Evolutionary conservation across 139 green algal species (phyloP).

Genomic region (Prasinococcaceae sp.): DNA sequence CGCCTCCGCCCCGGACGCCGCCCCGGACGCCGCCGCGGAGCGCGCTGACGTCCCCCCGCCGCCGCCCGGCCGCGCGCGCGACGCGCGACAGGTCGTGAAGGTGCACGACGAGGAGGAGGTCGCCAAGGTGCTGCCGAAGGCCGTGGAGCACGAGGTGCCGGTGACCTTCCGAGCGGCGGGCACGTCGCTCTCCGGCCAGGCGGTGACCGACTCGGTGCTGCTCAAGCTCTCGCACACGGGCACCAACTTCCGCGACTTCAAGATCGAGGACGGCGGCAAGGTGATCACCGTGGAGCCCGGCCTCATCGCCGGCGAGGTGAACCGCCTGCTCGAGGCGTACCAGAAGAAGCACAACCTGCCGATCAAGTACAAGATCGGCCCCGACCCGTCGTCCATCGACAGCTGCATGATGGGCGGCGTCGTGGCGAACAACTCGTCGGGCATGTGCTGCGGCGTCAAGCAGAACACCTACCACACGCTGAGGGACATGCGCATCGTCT

Average conservation of each 20-base stretch:
- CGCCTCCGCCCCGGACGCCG: too few relatives aligned
- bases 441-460: conserved; percentile 94
- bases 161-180: conserved; percentile 90
- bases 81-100: too few relatives aligned
- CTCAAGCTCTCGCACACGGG: conserved; percentile 90
- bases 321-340: conserved; percentile 66
- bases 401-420: conserved; percentile 82
- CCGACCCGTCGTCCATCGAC: conserved; percentile 90
- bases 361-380: conserved; percentile 94
- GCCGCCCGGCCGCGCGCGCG: too few relatives aligned
- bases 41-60: too few relatives aligned
- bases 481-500: conserved; percentile 78
- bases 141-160: conserved; percentile 63
- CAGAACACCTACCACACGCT: conserved; percentile 45
- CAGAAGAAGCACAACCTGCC: conserved; percentile 41
- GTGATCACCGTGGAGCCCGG: conserved; percentile 86
- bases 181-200: conserved; percentile 77
- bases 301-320: conserved; percentile 88
- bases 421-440: conserved; percentile 91
- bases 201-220: conserved; percentile 84
- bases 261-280: conserved; percentile 76
- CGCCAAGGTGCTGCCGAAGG: conserved; percentile 65
- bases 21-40: too few relatives aligned
- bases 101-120: conserved; percentile 80
- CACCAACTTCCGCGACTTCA: conserved; percentile 86